Conservation (phyloP, 495 filamentous ascomycete genomes). For the Podospora australis region DNA sequence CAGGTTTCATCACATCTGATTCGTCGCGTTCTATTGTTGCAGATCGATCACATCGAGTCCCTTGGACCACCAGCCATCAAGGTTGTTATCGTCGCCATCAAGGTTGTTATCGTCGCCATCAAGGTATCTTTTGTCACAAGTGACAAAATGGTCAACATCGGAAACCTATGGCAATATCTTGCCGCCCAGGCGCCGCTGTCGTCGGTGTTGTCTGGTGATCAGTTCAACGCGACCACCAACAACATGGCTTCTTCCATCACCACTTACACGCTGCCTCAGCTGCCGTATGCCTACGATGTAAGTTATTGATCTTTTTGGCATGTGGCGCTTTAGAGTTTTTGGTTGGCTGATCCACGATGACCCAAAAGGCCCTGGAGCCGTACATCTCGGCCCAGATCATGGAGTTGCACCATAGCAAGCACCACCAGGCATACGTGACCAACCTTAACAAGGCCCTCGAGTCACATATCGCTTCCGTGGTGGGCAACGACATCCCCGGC, state of each 20-base stretch:
- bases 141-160: slow-evolving; percentile 28
- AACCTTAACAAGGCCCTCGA: slow-evolving; percentile 58
- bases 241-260: slow-evolving; percentile 27
- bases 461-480: slow-evolving; percentile 44
- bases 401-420: slow-evolving; percentile 73
- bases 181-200: slow-evolving; percentile 21
- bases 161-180: slow-evolving; percentile 23
- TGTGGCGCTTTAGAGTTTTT: not conserved
- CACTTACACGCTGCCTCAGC: slow-evolving; percentile 32
- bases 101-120: not conserved
- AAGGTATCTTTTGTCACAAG: slow-evolving; percentile 1
- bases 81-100: too few species aligned
- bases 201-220: slow-evolving; percentile 16
- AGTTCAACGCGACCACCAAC: slow-evolving; percentile 19
- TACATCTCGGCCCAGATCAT: slow-evolving; percentile 90
- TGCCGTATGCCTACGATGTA: slow-evolving; percentile 44
- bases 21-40: too few species aligned
- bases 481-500: slow-evolving; percentile 42
- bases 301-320: slow-evolving; percentile 8
- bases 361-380: slow-evolving; percentile 69
- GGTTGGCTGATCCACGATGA: not conserved
- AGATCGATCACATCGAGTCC: too few species aligned
- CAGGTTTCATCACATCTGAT: slow-evolving; percentile 10
- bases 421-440: slow-evolving; percentile 68
- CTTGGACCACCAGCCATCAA: too few species aligned